Percentiles rank a stretch among this genome's conserved stretches.
Conservation (phyloP, 768 basidiomycete species). For the Suillus fuscotomentosus region DNA sequence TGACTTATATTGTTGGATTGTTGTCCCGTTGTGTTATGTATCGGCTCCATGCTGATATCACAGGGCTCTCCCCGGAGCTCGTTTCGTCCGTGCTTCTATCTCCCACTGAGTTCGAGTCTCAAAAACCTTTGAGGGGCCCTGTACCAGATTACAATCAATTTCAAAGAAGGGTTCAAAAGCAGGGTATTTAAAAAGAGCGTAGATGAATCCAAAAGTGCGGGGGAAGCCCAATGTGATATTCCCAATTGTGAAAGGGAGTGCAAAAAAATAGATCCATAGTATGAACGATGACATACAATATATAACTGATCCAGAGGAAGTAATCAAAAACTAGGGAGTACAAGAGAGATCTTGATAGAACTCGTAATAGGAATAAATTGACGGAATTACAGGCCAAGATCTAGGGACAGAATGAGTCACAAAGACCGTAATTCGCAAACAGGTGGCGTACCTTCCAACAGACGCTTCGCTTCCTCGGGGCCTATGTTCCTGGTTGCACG, state of each 20-base stretch:
- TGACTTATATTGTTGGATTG: background rate
- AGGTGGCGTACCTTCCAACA: conserved; percentile 62
- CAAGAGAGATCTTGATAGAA: background rate
- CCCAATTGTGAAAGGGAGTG: background rate
- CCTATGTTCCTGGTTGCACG: conserved; percentile 80
- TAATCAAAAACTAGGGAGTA: background rate
- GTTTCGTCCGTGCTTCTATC: background rate
- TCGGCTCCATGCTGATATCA: background rate
- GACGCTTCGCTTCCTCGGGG: conserved; percentile 67
- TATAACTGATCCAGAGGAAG: background rate
- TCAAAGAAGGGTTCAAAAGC: background rate
- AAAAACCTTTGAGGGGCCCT: background rate
- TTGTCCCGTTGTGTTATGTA: background rate
- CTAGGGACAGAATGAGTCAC: conserved; percentile 30
- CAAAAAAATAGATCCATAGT: background rate
- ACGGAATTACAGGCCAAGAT: conserved; percentile 44
- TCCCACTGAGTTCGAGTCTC: background rate
- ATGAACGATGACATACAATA: background rate
- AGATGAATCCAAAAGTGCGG: background rate
- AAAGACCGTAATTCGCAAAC: conserved; percentile 6
- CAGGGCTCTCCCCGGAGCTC: background rate
- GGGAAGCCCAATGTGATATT: background rate
- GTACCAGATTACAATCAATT: background rate
- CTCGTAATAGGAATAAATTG: conserved; percentile 6
- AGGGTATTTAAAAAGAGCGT: background rate